phyloP scores from a whole-genome alignment of 2,329 filamentous ascomycete genomes.

The Teratosphaeria destructans region DNA sequence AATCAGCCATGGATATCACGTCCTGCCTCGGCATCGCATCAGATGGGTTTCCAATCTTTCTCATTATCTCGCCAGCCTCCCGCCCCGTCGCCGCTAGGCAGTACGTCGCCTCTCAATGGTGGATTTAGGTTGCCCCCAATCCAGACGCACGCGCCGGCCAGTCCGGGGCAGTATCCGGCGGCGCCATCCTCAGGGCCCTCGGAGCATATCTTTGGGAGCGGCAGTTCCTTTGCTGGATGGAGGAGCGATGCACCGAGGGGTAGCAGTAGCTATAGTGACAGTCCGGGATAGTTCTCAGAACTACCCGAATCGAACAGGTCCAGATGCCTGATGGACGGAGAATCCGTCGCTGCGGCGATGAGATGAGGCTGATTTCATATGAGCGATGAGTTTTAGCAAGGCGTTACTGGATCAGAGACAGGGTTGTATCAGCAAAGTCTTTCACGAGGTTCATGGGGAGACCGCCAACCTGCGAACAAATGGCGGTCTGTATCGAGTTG shows the following conservation, averaged over 20 bases:
- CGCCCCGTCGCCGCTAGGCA: constrained; percentile 8
- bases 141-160: constrained; percentile 1
- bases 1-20: not conserved
- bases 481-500: too few relatives aligned
- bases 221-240: not conserved
- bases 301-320: not conserved
- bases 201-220: not conserved
- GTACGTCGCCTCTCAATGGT: not conserved
- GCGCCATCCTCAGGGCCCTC: not conserved
- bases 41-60: constrained; percentile 1
- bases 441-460: too few relatives aligned
- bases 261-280: constrained; percentile 1
- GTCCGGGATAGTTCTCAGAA: constrained; percentile 1
- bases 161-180: not conserved
- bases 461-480: too few relatives aligned
- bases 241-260: constrained; percentile 1
- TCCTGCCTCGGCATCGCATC: not conserved
- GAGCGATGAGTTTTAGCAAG: not conserved
- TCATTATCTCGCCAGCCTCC: constrained; percentile 2
- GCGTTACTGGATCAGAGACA: not conserved
- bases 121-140: constrained; percentile 8
- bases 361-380: not conserved
- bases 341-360: not conserved
- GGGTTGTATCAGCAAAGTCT: not conserved
- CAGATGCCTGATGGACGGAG: not conserved